A percentile compares a stretch with the other conserved stretches of the same genome.
These are phyloP conservation scores for Calonectria naviculata DNA, from an alignment of 2,329 filamentous ascomycete species.

Conservation along the genomic window DNA sequence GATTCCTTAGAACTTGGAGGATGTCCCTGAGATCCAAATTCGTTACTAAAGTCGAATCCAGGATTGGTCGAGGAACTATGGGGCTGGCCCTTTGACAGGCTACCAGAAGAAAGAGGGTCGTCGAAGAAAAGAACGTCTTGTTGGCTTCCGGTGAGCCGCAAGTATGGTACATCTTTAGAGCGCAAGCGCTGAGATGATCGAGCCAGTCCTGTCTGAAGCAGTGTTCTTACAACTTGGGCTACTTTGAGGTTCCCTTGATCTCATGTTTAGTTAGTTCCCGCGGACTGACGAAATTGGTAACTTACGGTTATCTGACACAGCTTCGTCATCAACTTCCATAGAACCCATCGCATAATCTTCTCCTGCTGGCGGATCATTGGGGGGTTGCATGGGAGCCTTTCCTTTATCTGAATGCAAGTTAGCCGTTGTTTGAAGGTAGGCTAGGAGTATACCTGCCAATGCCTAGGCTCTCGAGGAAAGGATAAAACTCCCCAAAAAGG, in stretches of 20 bases:
- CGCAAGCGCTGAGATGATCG: neutral
- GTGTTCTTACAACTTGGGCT: neutral
- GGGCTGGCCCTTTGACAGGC: neutral
- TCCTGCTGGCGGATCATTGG: too few relatives aligned
- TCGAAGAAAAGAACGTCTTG: neutral
- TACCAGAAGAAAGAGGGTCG: neutral
- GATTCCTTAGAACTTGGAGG: neutral
- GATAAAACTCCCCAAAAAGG: conserved; percentile 36
- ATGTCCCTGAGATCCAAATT: neutral
- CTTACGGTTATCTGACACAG: neutral
- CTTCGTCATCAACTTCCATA: neutral
- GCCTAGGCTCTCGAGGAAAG: conserved; percentile 1
- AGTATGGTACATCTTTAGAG: neutral
- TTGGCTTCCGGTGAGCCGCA: neutral
- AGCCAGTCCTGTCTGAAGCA: neutral
- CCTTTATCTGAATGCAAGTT: neutral
- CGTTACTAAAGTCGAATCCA: neutral
- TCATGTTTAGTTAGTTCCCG: neutral
- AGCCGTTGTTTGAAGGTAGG: neutral
- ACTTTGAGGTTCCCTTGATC: conserved; percentile 8
- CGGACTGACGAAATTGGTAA: neutral
- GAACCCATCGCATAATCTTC: neutral
- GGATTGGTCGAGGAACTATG: neutral
- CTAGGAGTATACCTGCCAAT: neutral
- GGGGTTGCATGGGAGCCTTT: neutral